phyloP scores from a whole-genome alignment of 179 eudicot genomes.

The Sideroxylon spinosum region DNA sequence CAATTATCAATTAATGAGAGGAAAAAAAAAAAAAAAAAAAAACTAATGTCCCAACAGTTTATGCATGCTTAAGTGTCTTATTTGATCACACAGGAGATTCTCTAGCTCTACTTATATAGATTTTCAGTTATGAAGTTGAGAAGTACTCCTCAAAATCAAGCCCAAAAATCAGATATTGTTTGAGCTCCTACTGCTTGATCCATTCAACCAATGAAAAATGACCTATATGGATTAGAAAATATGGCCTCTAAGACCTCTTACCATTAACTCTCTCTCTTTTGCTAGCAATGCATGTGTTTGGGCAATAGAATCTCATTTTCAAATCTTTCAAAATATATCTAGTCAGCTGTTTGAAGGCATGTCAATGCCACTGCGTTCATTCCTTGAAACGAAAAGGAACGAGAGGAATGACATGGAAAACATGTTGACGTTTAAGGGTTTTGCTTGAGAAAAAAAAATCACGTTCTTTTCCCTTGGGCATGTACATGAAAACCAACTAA shows the following conservation, averaged over 20 bases:
- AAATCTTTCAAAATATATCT: neutral
- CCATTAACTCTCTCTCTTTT: neutral
- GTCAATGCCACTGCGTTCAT: neutral
- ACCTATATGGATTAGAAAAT: neutral
- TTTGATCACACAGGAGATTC: neutral
- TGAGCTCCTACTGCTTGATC: neutral
- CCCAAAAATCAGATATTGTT: neutral
- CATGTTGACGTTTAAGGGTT: no score
- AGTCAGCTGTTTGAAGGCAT: neutral
- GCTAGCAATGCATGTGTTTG: no score
- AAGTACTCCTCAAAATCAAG: neutral
- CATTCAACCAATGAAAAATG: neutral
- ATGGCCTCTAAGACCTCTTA: neutral
- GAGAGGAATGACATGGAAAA: no score
- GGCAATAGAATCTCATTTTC: no score
- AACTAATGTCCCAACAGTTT: neutral
- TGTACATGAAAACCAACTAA: no score
- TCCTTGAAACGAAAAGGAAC: neutral
- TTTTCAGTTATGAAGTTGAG: no score
- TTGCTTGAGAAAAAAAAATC: no score
- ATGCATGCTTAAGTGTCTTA: neutral
- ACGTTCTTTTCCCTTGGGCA: no score
- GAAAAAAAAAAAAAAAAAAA: neutral
- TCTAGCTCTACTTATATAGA: neutral
- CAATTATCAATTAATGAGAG: slow-evolving; percentile 17